These are phyloP conservation scores for Pouteria glomerata DNA, from an alignment of 148 eudicot species.

Conservation along the genomic window DNA sequence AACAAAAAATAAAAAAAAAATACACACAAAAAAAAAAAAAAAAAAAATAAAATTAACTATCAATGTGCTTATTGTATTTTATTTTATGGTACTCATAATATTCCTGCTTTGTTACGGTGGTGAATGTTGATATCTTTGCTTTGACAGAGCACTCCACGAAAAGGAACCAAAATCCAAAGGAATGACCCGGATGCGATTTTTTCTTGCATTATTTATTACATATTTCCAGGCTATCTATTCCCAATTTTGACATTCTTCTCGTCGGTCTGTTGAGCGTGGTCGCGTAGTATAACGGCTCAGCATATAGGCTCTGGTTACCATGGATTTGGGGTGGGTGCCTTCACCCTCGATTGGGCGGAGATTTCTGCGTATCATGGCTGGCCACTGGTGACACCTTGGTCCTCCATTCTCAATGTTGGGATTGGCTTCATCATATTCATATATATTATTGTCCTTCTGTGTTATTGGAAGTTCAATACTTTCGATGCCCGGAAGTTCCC, in stretches of 20 bases:
- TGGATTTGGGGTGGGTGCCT: conserved; percentile 97
- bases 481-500: conserved; percentile 88
- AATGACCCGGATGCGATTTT: conserved; percentile 80
- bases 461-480: conserved; percentile 91
- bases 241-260: conserved; percentile 93
- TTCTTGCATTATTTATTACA: conserved; percentile 72
- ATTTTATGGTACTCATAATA: too few species aligned
- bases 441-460: conserved; percentile 79
- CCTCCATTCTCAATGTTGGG: conserved; percentile 79
- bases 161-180: conserved; percentile 69
- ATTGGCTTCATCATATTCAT: conserved; percentile 85
- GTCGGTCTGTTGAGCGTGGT: conserved; percentile 98
- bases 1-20: too few species aligned
- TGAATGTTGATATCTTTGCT: conserved; percentile 3
- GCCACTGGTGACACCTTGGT: conserved; percentile 90
- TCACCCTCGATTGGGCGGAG: conserved; percentile 99
- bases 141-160: conserved; percentile 92
- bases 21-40: too few species aligned
- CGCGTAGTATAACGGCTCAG: conserved; percentile 85
- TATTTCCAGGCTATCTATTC: conserved; percentile 88
- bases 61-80: too few species aligned
- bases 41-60: too few species aligned
- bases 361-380: conserved; percentile 97
- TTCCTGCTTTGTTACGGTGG: too few species aligned
- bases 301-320: conserved; percentile 92